These are phyloP conservation scores for Lachnellula subtilissima DNA, from an alignment of 2,329 filamentous ascomycete species.

Conservation along the genomic window DNA sequence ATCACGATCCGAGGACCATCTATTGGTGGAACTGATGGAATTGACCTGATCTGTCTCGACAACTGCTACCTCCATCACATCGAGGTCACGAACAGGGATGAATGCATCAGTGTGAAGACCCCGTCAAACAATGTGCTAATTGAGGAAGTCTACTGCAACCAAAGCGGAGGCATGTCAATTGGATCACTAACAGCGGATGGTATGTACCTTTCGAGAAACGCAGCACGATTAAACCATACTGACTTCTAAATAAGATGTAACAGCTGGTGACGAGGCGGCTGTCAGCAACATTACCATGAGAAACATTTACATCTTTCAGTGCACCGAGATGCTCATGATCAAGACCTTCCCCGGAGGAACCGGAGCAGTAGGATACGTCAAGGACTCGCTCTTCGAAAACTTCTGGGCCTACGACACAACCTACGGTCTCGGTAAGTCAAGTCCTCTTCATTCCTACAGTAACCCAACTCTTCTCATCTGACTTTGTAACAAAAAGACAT, in stretches of 20 bases:
- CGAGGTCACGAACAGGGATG: slow-evolving; percentile 35
- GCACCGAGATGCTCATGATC: slow-evolving; percentile 36
- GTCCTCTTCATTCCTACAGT: not conserved
- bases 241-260: not conserved
- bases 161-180: slow-evolving; percentile 35
- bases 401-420: slow-evolving; percentile 24
- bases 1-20: slow-evolving; percentile 35
- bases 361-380: slow-evolving; percentile 31
- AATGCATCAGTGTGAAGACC: slow-evolving; percentile 36
- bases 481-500: slow-evolving; percentile 9
- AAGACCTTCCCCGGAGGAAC: slow-evolving; percentile 37
- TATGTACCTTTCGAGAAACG: not conserved
- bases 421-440: slow-evolving; percentile 17
- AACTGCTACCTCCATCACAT: slow-evolving; percentile 37
- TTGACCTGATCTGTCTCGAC: slow-evolving; percentile 32
- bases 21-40: slow-evolving; percentile 35
- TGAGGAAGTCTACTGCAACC: slow-evolving; percentile 35
- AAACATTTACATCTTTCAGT: slow-evolving; percentile 34
- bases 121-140: slow-evolving; percentile 34
- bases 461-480: not conserved
- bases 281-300: slow-evolving; percentile 21
- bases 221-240: not conserved
- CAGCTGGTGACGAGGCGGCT: not conserved
- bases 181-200: slow-evolving; percentile 27
- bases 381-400: slow-evolving; percentile 32